Base-by-base conservation (phyloP, 495 filamentous ascomycete species). In the Tetracladium marchalianum region DNA sequence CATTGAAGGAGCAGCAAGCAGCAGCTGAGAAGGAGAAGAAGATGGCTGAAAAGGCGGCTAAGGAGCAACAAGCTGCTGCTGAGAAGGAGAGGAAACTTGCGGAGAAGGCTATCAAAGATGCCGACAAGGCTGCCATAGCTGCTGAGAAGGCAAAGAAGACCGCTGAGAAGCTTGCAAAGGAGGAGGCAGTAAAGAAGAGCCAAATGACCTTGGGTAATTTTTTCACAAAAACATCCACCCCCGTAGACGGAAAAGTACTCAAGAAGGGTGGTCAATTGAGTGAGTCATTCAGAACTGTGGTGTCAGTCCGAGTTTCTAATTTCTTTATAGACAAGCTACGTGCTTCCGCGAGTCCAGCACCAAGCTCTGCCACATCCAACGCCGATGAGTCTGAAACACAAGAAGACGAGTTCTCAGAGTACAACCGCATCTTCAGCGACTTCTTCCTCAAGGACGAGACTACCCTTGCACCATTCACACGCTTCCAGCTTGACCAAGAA, bases 391-490 rank as follows among this genome's bases (percentile, higher is more conserved):
- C 52, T 27, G 12, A 44, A 52, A 43, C 55, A 1, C 45, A 51
- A 36, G 58, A 62, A 39, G 55, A 67, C 10, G 51, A 60, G 15
- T 50, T 66, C 31, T 74, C 79, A 0, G 74, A 81, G 35, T 97
- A 93, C 54, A 67, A 85, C 12, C 76, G 75, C 51, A 63, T 59
- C 27, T 96, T 96, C 55, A 77, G 84, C 11, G 75, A 84, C 0
- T 95, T 93, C 62, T 88, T 82, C 47, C 51, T 88, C 9, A 77
- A 88, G 44, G 68, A 74, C 11, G 68, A 83, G 53, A 82, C 84
- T 2, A 72, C 50, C 9, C 46, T 90, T 35, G 85, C 87, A 1
- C 67, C 69, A 0, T 49, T 38, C 7, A 57, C 48, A 53, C 0
- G 69, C 71, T 63, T 56, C 60, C 56, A 72, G 62, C 61, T 72